A percentile compares a stretch with the other conserved stretches of the same genome.
Conservation (phyloP, 2,329 filamentous ascomycete species). For the Chrysoporthe deuterocubensis region DNA sequence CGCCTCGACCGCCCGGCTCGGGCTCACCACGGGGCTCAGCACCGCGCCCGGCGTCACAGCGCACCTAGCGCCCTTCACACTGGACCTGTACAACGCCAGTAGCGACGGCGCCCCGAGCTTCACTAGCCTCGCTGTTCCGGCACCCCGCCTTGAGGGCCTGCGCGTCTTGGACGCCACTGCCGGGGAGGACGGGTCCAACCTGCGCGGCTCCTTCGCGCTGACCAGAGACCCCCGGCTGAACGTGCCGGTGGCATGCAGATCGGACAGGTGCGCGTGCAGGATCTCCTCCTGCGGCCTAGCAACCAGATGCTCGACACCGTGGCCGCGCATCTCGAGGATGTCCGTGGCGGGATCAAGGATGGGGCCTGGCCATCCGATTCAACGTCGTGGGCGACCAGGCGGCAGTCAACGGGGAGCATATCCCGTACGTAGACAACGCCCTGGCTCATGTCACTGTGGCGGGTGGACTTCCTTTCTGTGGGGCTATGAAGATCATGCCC, state of each 20-base stretch:
- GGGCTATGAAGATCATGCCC: background rate
- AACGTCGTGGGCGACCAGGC: constrained; percentile 47
- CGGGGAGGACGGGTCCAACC: constrained; percentile 44
- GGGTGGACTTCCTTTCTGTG: background rate
- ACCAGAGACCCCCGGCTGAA: constrained; percentile 45
- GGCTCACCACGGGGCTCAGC: constrained; percentile 42
- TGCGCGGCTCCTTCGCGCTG: constrained; percentile 47
- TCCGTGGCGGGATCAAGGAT: constrained; percentile 44
- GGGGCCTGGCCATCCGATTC: constrained; percentile 43
- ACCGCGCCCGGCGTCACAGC: constrained; percentile 44
- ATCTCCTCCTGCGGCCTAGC: constrained; percentile 46
- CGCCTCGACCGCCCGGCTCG: constrained; percentile 40
- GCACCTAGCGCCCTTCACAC: constrained; percentile 38
- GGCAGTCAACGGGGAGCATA: constrained; percentile 46
- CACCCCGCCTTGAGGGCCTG: constrained; percentile 42
- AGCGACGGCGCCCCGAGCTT: constrained; percentile 32
- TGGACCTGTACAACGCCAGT: constrained; percentile 46
- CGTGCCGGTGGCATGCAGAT: constrained; percentile 44
- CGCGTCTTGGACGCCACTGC: constrained; percentile 38
- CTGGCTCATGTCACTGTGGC: constrained; percentile 39
- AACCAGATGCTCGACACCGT: constrained; percentile 47
- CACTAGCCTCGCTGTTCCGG: constrained; percentile 38
- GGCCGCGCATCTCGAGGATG: constrained; percentile 45
- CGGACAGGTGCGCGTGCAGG: constrained; percentile 44
- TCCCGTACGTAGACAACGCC: constrained; percentile 49